Percentiles rank a stretch among this genome's conserved stretches.
Evolutionary conservation across 139 green algal species (phyloP).

Genomic region (Auxenochlorella pyrenoidosa): DNA sequence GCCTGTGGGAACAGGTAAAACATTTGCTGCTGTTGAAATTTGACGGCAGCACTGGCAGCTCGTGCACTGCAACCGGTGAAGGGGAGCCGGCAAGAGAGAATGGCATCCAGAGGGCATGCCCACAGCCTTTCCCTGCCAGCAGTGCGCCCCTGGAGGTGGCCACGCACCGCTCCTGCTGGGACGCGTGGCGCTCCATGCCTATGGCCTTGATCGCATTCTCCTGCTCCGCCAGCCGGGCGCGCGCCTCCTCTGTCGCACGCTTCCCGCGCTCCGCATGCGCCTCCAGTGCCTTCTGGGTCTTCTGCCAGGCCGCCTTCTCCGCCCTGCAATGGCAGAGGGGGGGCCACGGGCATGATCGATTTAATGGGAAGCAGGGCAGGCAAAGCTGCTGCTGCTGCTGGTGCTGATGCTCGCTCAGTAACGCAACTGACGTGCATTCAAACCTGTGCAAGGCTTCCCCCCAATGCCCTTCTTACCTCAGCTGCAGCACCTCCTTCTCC

Average conservation of each 20-base stretch:
- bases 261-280: constrained; percentile 42
- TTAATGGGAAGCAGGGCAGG: neutral
- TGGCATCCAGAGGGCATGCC: no score
- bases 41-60: no score
- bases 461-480: neutral
- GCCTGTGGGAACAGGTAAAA: constrained; percentile 7
- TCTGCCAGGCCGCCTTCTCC: constrained; percentile 18
- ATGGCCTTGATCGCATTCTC: constrained; percentile 52
- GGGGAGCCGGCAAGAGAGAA: no score
- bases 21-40: neutral
- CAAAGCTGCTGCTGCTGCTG: neutral
- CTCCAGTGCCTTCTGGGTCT: constrained; percentile 55
- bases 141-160: no score
- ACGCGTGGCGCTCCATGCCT: constrained; percentile 44
- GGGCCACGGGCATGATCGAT: neutral
- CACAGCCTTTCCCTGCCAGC: no score
- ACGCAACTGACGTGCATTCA: no score
- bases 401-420: no score
- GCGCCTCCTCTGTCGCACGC: constrained; percentile 40
- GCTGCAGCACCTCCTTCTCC: constrained; percentile 33
- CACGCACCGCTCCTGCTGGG: constrained; percentile 52
- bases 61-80: no score
- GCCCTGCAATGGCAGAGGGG: neutral
- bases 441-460: no score
- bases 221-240: constrained; percentile 40